Evolutionary conservation across 306 rosid genomes (phyloP).

Genomic region (Arachis hypogaea): DNA sequence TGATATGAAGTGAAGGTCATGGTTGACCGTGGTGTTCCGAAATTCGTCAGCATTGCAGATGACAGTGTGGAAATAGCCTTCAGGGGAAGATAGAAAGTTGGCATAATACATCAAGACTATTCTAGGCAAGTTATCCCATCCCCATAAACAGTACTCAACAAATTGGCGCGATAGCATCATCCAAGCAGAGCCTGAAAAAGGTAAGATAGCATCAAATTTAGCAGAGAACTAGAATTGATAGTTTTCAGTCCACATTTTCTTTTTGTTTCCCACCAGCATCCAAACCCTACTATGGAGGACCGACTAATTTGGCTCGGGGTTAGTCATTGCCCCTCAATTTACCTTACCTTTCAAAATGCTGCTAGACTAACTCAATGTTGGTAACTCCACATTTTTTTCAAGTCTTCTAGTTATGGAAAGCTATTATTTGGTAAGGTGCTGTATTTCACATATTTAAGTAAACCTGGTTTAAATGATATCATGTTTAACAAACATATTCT

Average conservation of each 20-base stretch:
- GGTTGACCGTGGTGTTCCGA: slow-evolving; percentile 58
- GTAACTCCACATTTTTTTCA: not conserved
- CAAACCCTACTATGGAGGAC: too few relatives aligned
- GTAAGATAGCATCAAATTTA: slow-evolving; percentile 31
- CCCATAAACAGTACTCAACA: slow-evolving; percentile 55
- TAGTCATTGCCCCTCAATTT: too few relatives aligned
- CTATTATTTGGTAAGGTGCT: not conserved
- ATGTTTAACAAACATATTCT: not conserved
- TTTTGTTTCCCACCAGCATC: too few relatives aligned
- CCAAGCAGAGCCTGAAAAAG: slow-evolving; percentile 62
- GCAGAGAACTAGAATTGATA: not conserved
- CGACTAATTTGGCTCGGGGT: too few relatives aligned
- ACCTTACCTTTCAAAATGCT: too few relatives aligned
- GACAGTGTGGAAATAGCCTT: slow-evolving; percentile 63
- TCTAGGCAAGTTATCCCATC: slow-evolving; percentile 67
- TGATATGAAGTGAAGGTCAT: slow-evolving; percentile 61
- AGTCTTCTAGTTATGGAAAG: not conserved
- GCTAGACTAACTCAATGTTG: too few relatives aligned
- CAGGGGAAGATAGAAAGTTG: slow-evolving; percentile 60
- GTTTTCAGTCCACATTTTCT: slow-evolving; percentile 11
- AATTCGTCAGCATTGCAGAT: slow-evolving; percentile 62
- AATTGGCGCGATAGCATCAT: slow-evolving; percentile 61
- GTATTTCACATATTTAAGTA: slow-evolving; percentile 17
- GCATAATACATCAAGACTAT: slow-evolving; percentile 60
- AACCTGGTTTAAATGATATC: slow-evolving; percentile 6